A percentile compares a stretch with the other conserved stretches of the same genome.
Evolutionary conservation across 495 filamentous ascomycete genomes (phyloP).

Genomic region (Aspergillus wentii): DNA sequence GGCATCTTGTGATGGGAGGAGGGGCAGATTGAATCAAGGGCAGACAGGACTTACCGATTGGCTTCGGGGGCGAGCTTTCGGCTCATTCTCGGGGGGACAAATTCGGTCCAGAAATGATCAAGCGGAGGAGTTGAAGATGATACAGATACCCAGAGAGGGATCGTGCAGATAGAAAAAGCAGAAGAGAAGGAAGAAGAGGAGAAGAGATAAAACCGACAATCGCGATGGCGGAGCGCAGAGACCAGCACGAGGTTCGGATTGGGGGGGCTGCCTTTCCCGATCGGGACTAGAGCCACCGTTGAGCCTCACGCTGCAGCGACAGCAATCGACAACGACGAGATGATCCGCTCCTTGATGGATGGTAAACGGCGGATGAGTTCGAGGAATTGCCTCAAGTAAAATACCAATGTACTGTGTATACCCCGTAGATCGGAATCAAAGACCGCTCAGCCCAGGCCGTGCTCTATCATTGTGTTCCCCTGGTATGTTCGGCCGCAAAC

Average conservation of each 20-base stretch:
- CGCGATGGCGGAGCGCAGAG: too few species aligned
- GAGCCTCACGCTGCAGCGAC: slow-evolving; percentile 23
- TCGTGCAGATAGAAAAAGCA: slow-evolving; percentile 7
- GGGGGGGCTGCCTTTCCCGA: slow-evolving; percentile 16
- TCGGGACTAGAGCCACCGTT: slow-evolving; percentile 23
- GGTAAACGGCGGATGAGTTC: too few species aligned
- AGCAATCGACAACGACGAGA: too few species aligned
- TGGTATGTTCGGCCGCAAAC: slow-evolving; percentile 9
- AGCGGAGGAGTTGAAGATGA: slow-evolving; percentile 4
- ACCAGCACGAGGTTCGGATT: slow-evolving; percentile 17
- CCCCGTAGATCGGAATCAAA: too few species aligned
- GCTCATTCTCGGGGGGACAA: slow-evolving; percentile 41
- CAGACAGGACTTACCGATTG: slow-evolving; percentile 65
- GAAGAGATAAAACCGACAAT: slow-evolving; percentile 8
- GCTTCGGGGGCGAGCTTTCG: slow-evolving; percentile 92
- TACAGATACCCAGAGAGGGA: slow-evolving; percentile 13
- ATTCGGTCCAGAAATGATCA: slow-evolving; percentile 6
- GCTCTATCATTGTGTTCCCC: too few species aligned
- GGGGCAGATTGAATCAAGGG: slow-evolving; percentile 26
- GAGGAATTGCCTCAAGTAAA: too few species aligned
- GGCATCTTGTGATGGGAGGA: slow-evolving; percentile 10
- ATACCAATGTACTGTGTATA: too few species aligned
- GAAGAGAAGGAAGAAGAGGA: slow-evolving; percentile 8
- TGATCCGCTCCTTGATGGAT: too few species aligned
- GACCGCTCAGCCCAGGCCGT: too few species aligned